A percentile compares a stretch with the other conserved stretches of the same genome.
These are phyloP conservation scores for Hevea brasiliensis DNA, from an alignment of 345 rosid species.

Conservation along the genomic window DNA sequence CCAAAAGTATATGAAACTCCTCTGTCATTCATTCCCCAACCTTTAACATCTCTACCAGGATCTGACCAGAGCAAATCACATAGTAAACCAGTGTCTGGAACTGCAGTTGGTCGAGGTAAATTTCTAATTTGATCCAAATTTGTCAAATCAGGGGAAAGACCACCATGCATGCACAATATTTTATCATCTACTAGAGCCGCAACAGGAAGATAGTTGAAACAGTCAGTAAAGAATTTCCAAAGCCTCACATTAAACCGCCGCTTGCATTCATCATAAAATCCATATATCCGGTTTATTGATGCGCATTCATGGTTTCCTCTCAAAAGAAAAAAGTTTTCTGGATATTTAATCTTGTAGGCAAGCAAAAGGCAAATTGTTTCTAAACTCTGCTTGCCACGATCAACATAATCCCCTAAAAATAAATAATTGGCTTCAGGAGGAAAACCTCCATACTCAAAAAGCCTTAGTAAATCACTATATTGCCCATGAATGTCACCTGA, in stretches of 20 bases:
- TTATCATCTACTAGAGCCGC: slow-evolving; percentile 89
- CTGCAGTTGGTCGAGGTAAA: slow-evolving; percentile 63
- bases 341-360: slow-evolving; percentile 87
- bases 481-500: slow-evolving; percentile 95
- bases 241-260: slow-evolving; percentile 88
- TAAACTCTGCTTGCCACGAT: slow-evolving; percentile 93
- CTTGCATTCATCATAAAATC: slow-evolving; percentile 93
- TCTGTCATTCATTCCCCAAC: slow-evolving; percentile 97
- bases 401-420: slow-evolving; percentile 92
- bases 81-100: slow-evolving; percentile 82
- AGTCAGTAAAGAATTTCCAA: slow-evolving; percentile 88
- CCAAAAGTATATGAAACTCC: slow-evolving; percentile 96
- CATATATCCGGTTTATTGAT: slow-evolving; percentile 87
- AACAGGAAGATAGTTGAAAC: slow-evolving; percentile 91
- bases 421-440: slow-evolving; percentile 89
- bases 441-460: slow-evolving; percentile 91
- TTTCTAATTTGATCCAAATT: slow-evolving; percentile 77
- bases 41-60: slow-evolving; percentile 82
- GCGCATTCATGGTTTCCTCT: slow-evolving; percentile 97
- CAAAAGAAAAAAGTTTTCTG: slow-evolving; percentile 84
- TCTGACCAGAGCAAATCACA: slow-evolving; percentile 98
- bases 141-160: slow-evolving; percentile 83
- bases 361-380: slow-evolving; percentile 93
- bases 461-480: slow-evolving; percentile 84
- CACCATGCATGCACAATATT: slow-evolving; percentile 96